These are phyloP conservation scores for Penicillium lividum DNA, from an alignment of 495 filamentous ascomycete genomes.

Conservation along the genomic window DNA sequence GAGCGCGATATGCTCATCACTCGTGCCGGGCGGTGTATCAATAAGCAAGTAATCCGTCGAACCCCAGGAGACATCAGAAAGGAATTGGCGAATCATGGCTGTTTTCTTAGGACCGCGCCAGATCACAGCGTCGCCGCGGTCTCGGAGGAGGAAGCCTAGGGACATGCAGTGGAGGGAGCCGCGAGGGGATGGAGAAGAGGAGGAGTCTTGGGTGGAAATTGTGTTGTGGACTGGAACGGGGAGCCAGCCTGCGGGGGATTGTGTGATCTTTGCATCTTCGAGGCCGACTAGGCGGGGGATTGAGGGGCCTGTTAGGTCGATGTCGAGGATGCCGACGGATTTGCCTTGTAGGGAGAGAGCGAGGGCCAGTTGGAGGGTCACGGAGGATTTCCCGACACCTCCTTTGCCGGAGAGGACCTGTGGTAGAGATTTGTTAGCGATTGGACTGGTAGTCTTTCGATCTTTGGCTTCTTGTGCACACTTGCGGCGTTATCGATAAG, in stretches of 20 bases:
- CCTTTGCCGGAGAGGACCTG: slow-evolving; percentile 93
- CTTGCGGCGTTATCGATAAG: slow-evolving; percentile 48
- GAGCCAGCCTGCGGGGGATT: slow-evolving; percentile 85
- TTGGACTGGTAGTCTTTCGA: neutral
- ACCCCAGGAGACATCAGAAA: slow-evolving; percentile 90
- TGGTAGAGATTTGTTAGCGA: slow-evolving; percentile 2
- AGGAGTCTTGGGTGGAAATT: slow-evolving; percentile 6
- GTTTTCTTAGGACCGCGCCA: slow-evolving; percentile 99
- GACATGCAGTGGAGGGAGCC: slow-evolving; percentile 87
- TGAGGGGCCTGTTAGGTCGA: slow-evolving; percentile 93
- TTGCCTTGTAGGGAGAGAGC: slow-evolving; percentile 80
- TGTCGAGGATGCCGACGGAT: slow-evolving; percentile 91
- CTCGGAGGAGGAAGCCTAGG: slow-evolving; percentile 83
- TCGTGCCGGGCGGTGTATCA: slow-evolving; percentile 95
- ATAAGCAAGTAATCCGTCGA: slow-evolving; percentile 85
- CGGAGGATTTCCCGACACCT: slow-evolving; percentile 95
- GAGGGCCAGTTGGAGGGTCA: slow-evolving; percentile 92
- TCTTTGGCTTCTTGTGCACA: neutral
- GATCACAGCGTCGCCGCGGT: slow-evolving; percentile 85
- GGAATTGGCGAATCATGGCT: slow-evolving; percentile 96
- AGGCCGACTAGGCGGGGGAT: slow-evolving; percentile 93
- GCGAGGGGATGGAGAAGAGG: slow-evolving; percentile 18
- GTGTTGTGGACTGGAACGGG: slow-evolving; percentile 77
- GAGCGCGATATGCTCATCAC: slow-evolving; percentile 94
- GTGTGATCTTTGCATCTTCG: slow-evolving; percentile 84